These are phyloP conservation scores for Pelargonium myrrhifolium DNA, from an alignment of 441 rosid genomes.

Conservation along the genomic window DNA sequence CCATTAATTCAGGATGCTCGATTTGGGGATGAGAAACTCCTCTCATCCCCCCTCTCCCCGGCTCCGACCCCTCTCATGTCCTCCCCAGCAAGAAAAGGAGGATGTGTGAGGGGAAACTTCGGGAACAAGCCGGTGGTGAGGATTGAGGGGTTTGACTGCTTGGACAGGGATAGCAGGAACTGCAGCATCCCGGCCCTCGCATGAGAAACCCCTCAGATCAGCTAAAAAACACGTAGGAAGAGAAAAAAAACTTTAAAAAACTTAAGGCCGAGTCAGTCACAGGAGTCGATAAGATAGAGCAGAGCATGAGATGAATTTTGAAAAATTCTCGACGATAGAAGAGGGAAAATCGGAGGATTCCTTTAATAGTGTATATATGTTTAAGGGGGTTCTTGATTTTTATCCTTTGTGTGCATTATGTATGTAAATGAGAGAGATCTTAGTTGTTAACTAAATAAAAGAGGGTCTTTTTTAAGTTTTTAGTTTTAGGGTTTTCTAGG, in stretches of 20 bases:
- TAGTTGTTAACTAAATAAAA: background rate
- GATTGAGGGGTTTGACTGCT: slow-evolving; percentile 85
- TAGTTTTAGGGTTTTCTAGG: too few relatives aligned
- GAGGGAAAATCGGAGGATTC: background rate
- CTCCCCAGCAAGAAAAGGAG: slow-evolving; percentile 50
- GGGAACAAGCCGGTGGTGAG: slow-evolving; percentile 78
- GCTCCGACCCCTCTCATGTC: slow-evolving; percentile 31
- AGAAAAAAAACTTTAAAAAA: too few relatives aligned
- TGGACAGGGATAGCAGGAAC: slow-evolving; percentile 54
- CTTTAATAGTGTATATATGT: slow-evolving; percentile 1
- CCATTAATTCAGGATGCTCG: slow-evolving; percentile 80
- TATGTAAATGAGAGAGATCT: background rate
- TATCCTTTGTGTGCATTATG: background rate
- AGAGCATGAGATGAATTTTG: too few relatives aligned
- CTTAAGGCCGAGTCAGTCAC: too few relatives aligned
- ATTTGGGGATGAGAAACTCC: slow-evolving; percentile 45
- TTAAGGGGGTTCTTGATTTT: background rate
- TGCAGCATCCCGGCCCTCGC: background rate
- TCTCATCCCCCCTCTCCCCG: slow-evolving; percentile 28
- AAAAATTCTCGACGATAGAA: background rate
- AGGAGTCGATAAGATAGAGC: too few relatives aligned
- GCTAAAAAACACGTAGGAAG: background rate
- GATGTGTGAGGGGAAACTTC: slow-evolving; percentile 54
- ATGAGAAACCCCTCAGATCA: background rate
- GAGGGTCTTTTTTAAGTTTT: background rate